Conservation (phyloP, 345 rosid species). For the Erodium maritimum region DNA sequence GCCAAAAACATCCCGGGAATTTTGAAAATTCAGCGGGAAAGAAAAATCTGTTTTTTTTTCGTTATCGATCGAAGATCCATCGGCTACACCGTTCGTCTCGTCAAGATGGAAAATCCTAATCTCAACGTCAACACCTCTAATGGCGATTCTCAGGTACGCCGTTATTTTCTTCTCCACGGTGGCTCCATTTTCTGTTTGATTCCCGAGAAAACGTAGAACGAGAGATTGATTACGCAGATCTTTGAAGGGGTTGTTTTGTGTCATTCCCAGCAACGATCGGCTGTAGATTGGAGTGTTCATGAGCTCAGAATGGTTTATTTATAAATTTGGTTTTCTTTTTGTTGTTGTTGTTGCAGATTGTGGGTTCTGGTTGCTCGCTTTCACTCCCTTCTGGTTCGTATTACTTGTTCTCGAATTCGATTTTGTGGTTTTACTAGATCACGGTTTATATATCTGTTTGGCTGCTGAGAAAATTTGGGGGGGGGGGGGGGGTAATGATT, state of each 20-base stretch:
- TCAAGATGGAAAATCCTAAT: not conserved
- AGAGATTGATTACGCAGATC: not conserved
- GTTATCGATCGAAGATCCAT: not conserved
- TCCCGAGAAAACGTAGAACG: not conserved
- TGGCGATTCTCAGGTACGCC: not conserved
- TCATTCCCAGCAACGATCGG: too few species aligned
- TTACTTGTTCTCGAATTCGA: not conserved
- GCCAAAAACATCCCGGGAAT: not conserved
- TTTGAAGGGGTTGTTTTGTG: too few species aligned
- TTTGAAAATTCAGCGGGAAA: not conserved
- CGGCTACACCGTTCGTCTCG: not conserved
- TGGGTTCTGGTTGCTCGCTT: conserved; percentile 8
- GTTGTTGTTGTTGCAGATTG: conserved; percentile 4
- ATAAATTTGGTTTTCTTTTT: too few species aligned
- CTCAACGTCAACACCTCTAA: not conserved
- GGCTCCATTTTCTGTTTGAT: not conserved
- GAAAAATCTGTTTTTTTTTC: not conserved
- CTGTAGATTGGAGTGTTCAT: not conserved
- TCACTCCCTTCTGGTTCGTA: conserved; percentile 20
- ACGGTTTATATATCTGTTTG: not conserved
- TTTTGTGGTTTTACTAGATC: not conserved
- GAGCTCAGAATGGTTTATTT: not conserved
- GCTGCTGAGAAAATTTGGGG: not conserved
- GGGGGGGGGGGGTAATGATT: too few species aligned
- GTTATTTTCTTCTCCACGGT: too few species aligned